Base-by-base conservation (phyloP, 257 asterid species). In the Anisodus tanguticus region DNA sequence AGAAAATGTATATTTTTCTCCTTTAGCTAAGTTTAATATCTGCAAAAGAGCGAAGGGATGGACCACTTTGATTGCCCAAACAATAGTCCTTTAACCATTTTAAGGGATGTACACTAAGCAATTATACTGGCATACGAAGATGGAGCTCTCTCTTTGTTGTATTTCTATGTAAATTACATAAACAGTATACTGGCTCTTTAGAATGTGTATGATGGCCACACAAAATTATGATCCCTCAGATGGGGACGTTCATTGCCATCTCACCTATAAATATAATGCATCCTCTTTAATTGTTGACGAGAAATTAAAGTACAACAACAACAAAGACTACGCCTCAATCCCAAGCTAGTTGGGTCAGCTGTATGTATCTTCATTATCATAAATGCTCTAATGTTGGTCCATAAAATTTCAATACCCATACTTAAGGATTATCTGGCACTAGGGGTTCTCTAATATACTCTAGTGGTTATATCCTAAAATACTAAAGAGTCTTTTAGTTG, bases 181-280 rank as follows among this genome's bases (percentile, higher is more conserved):
- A 70, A 2, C 16, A 70, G 37, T 9, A 43, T 41, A 70, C 79
- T 3, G 81, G 39, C 59, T 22, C 45, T 76, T 49, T 76, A 76
- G 60, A 19, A 22, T 51, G 60, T 12, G 17, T 76, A 13, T 51
- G 63, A 22, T 76, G 63, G 22, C 81, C 22, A 76, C 39, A 49
- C 81, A 76, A 47, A 67, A 53, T 54, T 53, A 76, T 76, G 45
- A 51, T 51, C 81, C 81, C 81, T 49, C 62, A 22, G 80, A 76
- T 76, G 63, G 81, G 81, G 81, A 77, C 26, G 64, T 31, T 77
- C 64, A 76, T 76, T 26, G 15, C 81, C 81, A 76, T 53, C 41
- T 22, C 64, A 53, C 64, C 47, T 54, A 53, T 51, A 26, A 76
- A 76, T 8, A 54, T 51, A 26, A 53, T 76, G 81, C 64, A 26